phyloP scores from a whole-genome alignment of 2,329 filamentous ascomycete species.

The Hansfordia pulvinata region DNA sequence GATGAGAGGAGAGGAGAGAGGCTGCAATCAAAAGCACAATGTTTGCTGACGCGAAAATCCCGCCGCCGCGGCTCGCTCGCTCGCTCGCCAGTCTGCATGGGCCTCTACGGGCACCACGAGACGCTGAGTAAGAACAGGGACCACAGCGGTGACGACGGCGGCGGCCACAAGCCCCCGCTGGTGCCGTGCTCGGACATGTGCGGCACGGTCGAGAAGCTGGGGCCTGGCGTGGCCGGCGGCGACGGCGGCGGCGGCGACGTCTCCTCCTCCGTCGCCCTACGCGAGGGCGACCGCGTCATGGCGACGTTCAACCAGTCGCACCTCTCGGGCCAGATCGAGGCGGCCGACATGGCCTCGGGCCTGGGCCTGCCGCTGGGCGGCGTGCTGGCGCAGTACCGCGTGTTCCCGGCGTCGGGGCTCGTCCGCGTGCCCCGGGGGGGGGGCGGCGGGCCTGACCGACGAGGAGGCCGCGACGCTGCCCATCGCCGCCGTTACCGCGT shows the following conservation, averaged over 20 bases:
- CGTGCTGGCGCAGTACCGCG: conserved; percentile 42
- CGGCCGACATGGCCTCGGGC: conserved; percentile 38
- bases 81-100: conserved; percentile 40
- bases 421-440: conserved; percentile 42
- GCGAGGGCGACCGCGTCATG: conserved; percentile 50
- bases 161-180: conserved; percentile 22
- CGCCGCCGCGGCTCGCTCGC: background rate
- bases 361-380: conserved; percentile 48
- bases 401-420: conserved; percentile 41
- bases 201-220: conserved; percentile 40
- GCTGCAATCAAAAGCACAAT: no score
- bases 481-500: conserved; percentile 49
- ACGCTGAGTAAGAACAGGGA: no score
- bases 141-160: no score
- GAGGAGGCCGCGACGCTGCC: conserved; percentile 48
- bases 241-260: no score
- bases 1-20: no score
- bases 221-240: conserved; percentile 22
- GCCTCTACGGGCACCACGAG: conserved; percentile 53
- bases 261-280: no score
- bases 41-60: no score
- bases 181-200: conserved; percentile 62
- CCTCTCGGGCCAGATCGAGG: conserved; percentile 43
- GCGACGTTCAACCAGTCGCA: conserved; percentile 48
- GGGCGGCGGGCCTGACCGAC: conserved; percentile 39